Conservation (phyloP, 768 basidiomycete species). For the Calvatia gigantea region DNA sequence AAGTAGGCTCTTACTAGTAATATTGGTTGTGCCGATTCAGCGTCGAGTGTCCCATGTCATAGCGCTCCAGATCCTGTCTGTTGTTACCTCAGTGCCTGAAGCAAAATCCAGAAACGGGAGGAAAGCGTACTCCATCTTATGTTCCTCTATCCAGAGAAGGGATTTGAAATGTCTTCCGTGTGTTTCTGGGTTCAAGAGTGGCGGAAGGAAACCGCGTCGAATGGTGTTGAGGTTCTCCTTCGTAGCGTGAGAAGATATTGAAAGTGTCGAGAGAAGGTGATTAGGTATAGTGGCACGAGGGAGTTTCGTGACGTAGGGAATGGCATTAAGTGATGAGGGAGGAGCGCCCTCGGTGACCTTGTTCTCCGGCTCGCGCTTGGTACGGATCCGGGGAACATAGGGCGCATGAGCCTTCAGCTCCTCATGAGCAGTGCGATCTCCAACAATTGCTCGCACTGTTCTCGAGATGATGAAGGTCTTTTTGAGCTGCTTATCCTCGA, state of each 20-base stretch:
- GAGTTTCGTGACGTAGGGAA: constrained; percentile 39
- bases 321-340: constrained; percentile 36
- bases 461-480: constrained; percentile 49
- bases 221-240: constrained; percentile 29
- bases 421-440: constrained; percentile 42
- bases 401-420: constrained; percentile 40
- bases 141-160: constrained; percentile 56
- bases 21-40: constrained; percentile 27
- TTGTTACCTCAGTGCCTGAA: background rate
- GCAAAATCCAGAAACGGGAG: background rate
- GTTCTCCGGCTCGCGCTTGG: constrained; percentile 27
- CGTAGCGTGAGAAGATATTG: constrained; percentile 25
- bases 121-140: constrained; percentile 35
- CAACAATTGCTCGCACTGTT: constrained; percentile 40
- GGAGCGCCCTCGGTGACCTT: constrained; percentile 37
- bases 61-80: constrained; percentile 38
- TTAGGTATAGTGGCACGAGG: constrained; percentile 38
- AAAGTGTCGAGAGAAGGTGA: constrained; percentile 22
- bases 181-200: constrained; percentile 28
- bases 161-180: constrained; percentile 47
- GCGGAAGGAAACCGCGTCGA: constrained; percentile 36
- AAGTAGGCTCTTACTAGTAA: constrained; percentile 33
- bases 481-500: constrained; percentile 41
- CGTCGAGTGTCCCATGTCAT: constrained; percentile 30
- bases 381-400: constrained; percentile 38